These are phyloP conservation scores for Dendrobium huoshanense DNA, from an alignment of 106 monocot genomes.

Conservation along the genomic window DNA sequence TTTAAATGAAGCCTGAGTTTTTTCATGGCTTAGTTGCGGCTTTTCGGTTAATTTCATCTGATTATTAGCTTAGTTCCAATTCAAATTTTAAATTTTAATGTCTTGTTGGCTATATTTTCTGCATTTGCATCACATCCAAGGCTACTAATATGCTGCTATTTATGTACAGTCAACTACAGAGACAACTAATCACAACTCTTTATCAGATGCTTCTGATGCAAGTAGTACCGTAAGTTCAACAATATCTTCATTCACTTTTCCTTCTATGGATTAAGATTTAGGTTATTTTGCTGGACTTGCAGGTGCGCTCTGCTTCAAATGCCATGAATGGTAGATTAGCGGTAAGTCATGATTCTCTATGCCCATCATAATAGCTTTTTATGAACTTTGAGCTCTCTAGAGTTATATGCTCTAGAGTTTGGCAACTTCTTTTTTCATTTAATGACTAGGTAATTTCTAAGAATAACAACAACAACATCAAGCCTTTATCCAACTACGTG, in stretches of 20 bases:
- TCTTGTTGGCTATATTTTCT: background rate
- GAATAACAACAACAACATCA: no score
- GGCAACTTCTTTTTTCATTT: no score
- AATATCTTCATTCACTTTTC: background rate
- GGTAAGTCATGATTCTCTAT: conserved; percentile 20
- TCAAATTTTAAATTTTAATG: background rate
- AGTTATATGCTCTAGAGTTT: background rate
- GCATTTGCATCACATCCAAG: background rate
- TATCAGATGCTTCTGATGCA: conserved; percentile 8
- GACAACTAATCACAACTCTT: conserved; percentile 8
- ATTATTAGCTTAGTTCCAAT: background rate
- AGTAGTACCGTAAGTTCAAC: conserved; percentile 14
- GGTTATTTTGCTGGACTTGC: conserved; percentile 10
- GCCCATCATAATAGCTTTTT: background rate
- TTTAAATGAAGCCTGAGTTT: no score
- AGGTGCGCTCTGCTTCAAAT: conserved; percentile 19
- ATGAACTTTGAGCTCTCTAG: background rate
- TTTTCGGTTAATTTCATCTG: background rate
- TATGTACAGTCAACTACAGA: conserved; percentile 29
- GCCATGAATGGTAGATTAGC: conserved; percentile 22
- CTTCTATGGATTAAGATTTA: background rate
- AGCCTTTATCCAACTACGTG: no score
- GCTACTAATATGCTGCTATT: background rate
- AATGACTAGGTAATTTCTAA: no score
- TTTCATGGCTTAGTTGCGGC: background rate